Evolutionary conservation across 169 alveolate species (phyloP).

Genomic region (Cryptosporidium meleagridis): DNA sequence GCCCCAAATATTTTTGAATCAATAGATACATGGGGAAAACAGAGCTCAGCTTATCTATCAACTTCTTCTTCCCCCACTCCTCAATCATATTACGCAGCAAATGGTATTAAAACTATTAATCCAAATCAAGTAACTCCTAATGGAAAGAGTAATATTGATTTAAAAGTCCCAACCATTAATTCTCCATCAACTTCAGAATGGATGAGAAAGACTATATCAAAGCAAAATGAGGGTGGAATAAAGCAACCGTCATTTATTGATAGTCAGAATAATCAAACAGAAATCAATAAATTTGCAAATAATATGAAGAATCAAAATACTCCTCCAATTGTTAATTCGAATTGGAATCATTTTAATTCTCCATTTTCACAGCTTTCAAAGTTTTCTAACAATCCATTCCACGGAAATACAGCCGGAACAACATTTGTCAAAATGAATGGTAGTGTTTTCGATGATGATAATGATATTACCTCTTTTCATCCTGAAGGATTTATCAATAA

Average conservation of each 20-base stretch:
- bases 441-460: conserved; percentile 60
- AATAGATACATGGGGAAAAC: conserved; percentile 58
- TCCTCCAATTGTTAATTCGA: neutral
- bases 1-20: conserved; percentile 57
- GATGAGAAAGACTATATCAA: conserved; percentile 69
- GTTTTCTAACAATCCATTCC: conserved; percentile 33
- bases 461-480: conserved; percentile 52
- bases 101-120: neutral
- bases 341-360: conserved; percentile 14
- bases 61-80: neutral
- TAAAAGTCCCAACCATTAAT: conserved; percentile 29
- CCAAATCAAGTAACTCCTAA: neutral
- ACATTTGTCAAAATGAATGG: conserved; percentile 68
- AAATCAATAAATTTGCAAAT: neutral
- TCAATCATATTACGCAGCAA: neutral
- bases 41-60: neutral
- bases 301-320: neutral
- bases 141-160: conserved; percentile 1
- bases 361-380: conserved; percentile 43
- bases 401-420: conserved; percentile 20
- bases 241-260: neutral
- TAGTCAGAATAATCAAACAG: neutral
- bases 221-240: conserved; percentile 14
- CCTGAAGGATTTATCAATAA: conserved; percentile 49
- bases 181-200: conserved; percentile 71